Base-by-base conservation (phyloP, 2,329 filamentous ascomycete genomes). In the Alternaria ethzedia region DNA sequence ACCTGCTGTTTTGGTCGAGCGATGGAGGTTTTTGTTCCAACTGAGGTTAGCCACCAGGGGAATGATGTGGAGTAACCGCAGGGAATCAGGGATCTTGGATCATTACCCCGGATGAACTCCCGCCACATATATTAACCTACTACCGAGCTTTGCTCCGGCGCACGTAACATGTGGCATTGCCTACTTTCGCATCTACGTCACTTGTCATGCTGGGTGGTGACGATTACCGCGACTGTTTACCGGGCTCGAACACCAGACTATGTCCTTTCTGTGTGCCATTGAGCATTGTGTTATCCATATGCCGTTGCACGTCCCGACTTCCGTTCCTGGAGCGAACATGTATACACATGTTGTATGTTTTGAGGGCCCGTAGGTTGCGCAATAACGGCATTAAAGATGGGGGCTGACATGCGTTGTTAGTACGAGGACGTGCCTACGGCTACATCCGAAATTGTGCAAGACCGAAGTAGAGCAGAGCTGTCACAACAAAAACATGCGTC, bases 111-210 rank as follows among this genome's bases (percentile, higher is more conserved):
- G 28, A 23, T 36, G 49, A 45, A 44, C 26, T 47, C 59, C 30
- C 44, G 51, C 59, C 32, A 45, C 3, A 6, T 58, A 57, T 30
- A 52, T 61, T 58, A 57, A 47, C 20, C 54, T 52, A 57, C 46
- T 61, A 58, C 54, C 46, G 54, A 13, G 54, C 32, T 46, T 32
- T 17, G 26, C 32, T 57, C 46, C 46, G 36, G 36, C 23, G 13
- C 49, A 11, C 5, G 13, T 11, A n/a, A 11, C 13, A 10, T 25
- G 49, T 21, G 32, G 17, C 17, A 51, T 20, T 32, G 10, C 8
- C 17, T 52, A n/a, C 28, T 52, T 25, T 52, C 13, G 20, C 49
- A 23, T 36, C 30, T 4, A 36, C 28, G 49, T 41, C 30, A 23
- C 9, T 25, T 23, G 20, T 36, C 25, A 10, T 41, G 49, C 23